Evolutionary conservation across 257 asterid species (phyloP).

Genomic region (Linderniella brevidens): DNA sequence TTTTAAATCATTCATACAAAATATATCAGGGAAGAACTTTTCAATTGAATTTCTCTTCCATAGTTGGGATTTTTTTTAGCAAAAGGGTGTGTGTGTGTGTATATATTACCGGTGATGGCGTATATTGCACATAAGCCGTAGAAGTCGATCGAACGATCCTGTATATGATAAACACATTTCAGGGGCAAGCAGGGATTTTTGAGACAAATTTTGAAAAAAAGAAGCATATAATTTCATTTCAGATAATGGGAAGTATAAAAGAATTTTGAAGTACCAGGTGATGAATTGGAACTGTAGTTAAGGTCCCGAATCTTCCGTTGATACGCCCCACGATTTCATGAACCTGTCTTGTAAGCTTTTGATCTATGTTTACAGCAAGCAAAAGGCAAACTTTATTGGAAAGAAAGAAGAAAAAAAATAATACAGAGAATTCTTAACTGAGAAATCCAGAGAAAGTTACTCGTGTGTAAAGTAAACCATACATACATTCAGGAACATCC

Average conservation of each 20-base stretch:
- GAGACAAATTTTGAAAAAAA: constrained; percentile 2
- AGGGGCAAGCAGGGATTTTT: no score
- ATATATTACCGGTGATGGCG: constrained; percentile 71
- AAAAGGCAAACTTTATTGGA: no score
- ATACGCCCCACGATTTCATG: constrained; percentile 98
- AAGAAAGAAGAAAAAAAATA: no score
- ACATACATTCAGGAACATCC: constrained; percentile 94
- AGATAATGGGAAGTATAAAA: constrained; percentile 1
- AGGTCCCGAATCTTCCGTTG: constrained; percentile 89
- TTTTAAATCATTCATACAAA: constrained; percentile 13
- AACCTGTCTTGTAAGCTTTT: constrained; percentile 94
- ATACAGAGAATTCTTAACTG: not conserved
- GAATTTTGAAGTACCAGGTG: constrained; percentile 64
- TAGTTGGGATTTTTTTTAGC: not conserved
- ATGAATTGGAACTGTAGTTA: constrained; percentile 85
- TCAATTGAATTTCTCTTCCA: no score
- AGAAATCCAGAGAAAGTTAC: not conserved
- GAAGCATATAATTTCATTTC: not conserved
- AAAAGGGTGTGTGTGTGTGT: not conserved
- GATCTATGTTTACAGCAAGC: constrained; percentile 28
- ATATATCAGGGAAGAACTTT: constrained; percentile 6
- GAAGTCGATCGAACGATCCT: constrained; percentile 98
- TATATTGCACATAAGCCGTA: constrained; percentile 78
- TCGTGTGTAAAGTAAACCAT: no score
- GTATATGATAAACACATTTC: constrained; percentile 5